Evolutionary conservation across 805 yeast species (phyloP), one percentile per base, ranked within the genome.

Genomic region (Candida coleopterorum): DNA sequence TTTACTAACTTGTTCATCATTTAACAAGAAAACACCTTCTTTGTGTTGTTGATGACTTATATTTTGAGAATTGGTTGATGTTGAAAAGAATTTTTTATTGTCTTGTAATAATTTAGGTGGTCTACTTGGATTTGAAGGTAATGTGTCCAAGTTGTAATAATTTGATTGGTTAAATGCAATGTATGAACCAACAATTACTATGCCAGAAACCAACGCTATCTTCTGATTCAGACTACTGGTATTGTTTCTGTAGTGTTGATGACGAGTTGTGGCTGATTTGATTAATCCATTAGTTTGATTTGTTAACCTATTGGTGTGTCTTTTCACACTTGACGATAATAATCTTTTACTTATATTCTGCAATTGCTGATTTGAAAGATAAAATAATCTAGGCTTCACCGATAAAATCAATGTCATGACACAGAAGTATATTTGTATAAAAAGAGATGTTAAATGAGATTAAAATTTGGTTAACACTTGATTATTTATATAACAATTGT

Each of bases 1-100:
- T 21, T 69, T 62, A 32, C 87, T 74, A 8, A 88, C 88, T 49
- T 86, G 89, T 21, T 75, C 81, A 18, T 82, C 88, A 16, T 70
- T 69, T 34, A 83, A 62, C 15, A 81, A 54, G 37, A 70, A 70
- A 2, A 82, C 66, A 3, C 76, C 80, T 44, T 75, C 74, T 42
- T 79, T 75, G 47, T 70, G 62, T 46, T 66, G 73, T 34, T 62
- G 69, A 25, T 62, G 59, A 4, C 72, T 61, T 15, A 68, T 53
- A 11, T 74, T 67, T 52, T 72, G 54, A 1, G 78, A 72, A 23
- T 70, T 61, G 4, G 77, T 72, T 8, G 76, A 62, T 24, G 69
- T 60, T 12, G 60, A 54, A 38, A 52, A 64, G 36, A 46, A 49
- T 21, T 46, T 52, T 25, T 45, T 46, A 16, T 53, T 60, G 11